These are phyloP conservation scores for Chloris gayana DNA, from an alignment of 176 grass and related monocot genomes.

Conservation along the genomic window DNA sequence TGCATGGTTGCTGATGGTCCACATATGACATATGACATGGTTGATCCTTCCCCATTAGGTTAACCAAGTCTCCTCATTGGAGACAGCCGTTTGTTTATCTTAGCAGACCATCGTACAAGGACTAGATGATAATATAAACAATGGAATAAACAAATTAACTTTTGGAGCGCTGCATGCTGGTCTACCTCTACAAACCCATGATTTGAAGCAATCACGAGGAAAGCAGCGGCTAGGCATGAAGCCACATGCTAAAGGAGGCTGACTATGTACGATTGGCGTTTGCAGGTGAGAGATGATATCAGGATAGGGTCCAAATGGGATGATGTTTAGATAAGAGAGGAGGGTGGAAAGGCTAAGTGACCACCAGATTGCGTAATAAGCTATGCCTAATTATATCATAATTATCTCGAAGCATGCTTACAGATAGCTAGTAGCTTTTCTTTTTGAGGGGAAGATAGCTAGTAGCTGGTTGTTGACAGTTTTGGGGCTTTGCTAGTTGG, in stretches of 20 bases:
- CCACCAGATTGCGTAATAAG: neutral
- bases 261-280: neutral
- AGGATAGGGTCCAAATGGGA: neutral
- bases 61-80: constrained; percentile 29
- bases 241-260: neutral
- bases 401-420: neutral
- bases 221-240: neutral
- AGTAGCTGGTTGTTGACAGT: neutral
- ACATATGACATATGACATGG: neutral
- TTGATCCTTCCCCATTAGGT: neutral
- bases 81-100: constrained; percentile 34
- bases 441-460: too few species aligned
- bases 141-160: neutral
- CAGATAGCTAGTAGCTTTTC: neutral
- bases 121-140: constrained; percentile 16
- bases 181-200: constrained; percentile 31
- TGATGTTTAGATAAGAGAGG: constrained; percentile 6
- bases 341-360: neutral
- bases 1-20: constrained; percentile 1
- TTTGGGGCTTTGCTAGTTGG: too few species aligned
- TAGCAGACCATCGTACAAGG: neutral
- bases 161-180: neutral
- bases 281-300: neutral
- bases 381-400: neutral
- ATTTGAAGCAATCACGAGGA: constrained; percentile 8